Evolutionary conservation across 1,284 basidiomycete genomes (phyloP), one percentile per base, ranked within the genome.

Genomic region (Rhodotorula sp.): DNA sequence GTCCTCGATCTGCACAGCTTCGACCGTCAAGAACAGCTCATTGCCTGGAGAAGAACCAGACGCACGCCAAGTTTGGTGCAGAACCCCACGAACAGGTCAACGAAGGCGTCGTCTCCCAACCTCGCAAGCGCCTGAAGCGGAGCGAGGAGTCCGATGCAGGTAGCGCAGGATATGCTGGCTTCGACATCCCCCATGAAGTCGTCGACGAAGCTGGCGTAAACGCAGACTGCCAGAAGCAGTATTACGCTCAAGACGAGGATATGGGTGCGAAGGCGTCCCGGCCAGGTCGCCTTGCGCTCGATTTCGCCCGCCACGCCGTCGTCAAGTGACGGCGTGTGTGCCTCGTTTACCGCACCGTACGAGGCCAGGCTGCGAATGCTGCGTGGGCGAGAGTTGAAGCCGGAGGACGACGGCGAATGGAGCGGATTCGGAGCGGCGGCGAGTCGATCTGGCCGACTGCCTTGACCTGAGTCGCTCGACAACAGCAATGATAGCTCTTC

Each of bases 1-100:
- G 69, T 82, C 81, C 64, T 81, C 80, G 58, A 82, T 74, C 60
- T 69, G 64, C 6, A 17, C 13, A n/a, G 29, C 11, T n/a, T n/a
- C 20, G 8, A 46, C 19, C 34, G 34, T 22, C 53, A 8, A 57
- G 56, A 13, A 17, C 24, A 8, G 27, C 0, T 4, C n/a, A 10
- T 10, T 4, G 52, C 5, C 7, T 2, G 2, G 24, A 10, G 39
- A 17, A 22, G 32, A 39, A 15, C 6, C 1, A 29, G 19, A 61
- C 66, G 29, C 22, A 69, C 73, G 29, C 74, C 72, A 5, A 78
- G 68, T 13, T 75, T 74, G 19, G 69, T 68, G 56, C 77, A 78
- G 49, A 77, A 73, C 8, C 67, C 66, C 48, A 75, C 74, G 47
- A 76, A 76, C 19, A 73, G 59, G 53, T 72, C 70, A 52, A 74